Base-by-base conservation (phyloP, 306 rosid genomes). In the Sophora flavescens region DNA sequence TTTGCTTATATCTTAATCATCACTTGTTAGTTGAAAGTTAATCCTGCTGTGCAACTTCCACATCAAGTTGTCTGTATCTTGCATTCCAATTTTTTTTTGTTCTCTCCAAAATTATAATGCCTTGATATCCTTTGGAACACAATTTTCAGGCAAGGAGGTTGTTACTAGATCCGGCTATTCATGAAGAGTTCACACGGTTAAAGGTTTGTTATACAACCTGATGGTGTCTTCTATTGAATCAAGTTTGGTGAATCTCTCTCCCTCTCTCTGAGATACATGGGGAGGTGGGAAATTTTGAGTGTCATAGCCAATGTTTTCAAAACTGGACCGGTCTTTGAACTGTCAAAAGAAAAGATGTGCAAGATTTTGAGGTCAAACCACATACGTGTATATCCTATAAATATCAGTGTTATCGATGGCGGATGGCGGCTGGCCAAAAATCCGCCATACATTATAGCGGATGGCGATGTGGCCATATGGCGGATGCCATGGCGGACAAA, bases 131-230 rank as follows among this genome's bases (percentile, higher is more conserved):
- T 54, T 10, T 66, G 38, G 58, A 81, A 48, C 53, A 71, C 68
- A 77, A 78, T 80, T 83, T 66, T 60, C 87, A 94, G 98, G 95
- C 95, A 36, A 89, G 97, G 82, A 91, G 87, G 83, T 77, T 91
- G 81, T 84, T 93, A 78, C 91, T 93, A 66, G 98, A 93, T 89
- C 98, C 97, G 13, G 98, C 98, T 79, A 88, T 93, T 79, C 97
- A 93, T 89, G 98, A 93, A 75, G 98, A 93, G 88, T 93, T 93
- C 75, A 88, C 87, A 8, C 96, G 97, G 33, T 81, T 93, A 50
- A 93, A 91, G 98, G 98, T 93, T 63, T 79, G 89, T 75, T 80
- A 65, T 70, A 74, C 48, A 72, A 47, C 58, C 72, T 70, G 65
- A 56, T 68, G 60, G 58, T 54, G 73, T 38, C 39, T 53, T 77